phyloP scores from a whole-genome alignment of 371 early-diverging fungal species.

The Actinomucor elegans region DNA sequence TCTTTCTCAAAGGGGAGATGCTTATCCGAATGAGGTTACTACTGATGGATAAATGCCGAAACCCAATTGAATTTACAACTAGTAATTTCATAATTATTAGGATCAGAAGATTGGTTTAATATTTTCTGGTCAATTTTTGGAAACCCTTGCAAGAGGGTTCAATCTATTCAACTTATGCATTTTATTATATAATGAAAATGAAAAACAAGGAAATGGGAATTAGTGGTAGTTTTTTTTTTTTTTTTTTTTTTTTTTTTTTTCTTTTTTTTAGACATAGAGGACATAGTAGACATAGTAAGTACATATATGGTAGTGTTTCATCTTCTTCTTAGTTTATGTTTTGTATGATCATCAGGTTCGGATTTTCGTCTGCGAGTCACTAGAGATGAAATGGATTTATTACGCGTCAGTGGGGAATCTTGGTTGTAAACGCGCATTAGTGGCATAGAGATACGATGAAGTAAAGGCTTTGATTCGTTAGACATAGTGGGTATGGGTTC shows the following conservation, averaged over 20 bases:
- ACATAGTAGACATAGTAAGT: not conserved
- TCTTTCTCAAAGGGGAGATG: constrained; percentile 32
- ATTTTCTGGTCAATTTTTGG: constrained; percentile 30
- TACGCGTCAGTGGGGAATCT: not conserved
- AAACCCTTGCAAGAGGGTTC: constrained; percentile 6
- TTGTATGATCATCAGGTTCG: constrained; percentile 13
- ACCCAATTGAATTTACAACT: constrained; percentile 8
- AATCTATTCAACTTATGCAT: no score
- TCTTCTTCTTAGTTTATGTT: constrained; percentile 13
- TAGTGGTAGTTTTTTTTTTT: not conserved
- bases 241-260: no score
- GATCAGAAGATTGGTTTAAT: constrained; percentile 5
- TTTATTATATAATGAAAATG: not conserved
- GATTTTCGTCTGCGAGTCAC: constrained; percentile 16
- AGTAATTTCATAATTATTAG: not conserved
- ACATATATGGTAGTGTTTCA: not conserved
- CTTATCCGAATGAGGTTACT: constrained; percentile 27
- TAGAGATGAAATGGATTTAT: constrained; percentile 10
- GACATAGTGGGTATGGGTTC: constrained; percentile 23
- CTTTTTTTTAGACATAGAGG: no score
- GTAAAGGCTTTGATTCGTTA: constrained; percentile 4
- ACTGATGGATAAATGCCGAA: constrained; percentile 33
- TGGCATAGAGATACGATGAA: constrained; percentile 30
- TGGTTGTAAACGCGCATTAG: constrained; percentile 12
- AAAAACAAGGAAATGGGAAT: not conserved